A percentile compares a stretch with the other conserved stretches of the same genome.
Conservation (phyloP, 805 yeast species). For the Alloascoidea africana region DNA sequence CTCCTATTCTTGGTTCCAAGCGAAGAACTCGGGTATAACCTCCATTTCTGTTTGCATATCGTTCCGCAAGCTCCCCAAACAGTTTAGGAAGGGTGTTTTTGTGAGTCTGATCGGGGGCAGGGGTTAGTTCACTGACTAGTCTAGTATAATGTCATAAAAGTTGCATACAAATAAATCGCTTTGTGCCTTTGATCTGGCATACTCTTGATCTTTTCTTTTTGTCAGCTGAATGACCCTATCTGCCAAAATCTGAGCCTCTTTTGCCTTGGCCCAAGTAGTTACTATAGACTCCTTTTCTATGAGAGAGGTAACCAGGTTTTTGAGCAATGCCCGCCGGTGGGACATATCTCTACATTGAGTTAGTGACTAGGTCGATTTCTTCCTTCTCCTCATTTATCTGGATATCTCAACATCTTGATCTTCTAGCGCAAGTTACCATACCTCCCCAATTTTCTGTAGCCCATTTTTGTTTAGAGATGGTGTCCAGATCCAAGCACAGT, state of each 20-base stretch:
- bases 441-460: constrained; percentile 14
- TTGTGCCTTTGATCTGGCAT: constrained; percentile 13
- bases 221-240: constrained; percentile 52
- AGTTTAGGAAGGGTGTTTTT: constrained; percentile 45
- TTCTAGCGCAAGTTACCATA: no score
- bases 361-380: background rate
- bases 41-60: constrained; percentile 49
- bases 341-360: constrained; percentile 35
- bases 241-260: constrained; percentile 45
- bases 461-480: no score
- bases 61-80: constrained; percentile 42
- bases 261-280: constrained; percentile 66
- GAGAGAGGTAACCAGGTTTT: constrained; percentile 51
- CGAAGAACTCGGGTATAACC: constrained; percentile 81
- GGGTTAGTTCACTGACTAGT: no score
- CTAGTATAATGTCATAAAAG: no score
- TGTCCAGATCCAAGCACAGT: no score
- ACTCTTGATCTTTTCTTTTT: constrained; percentile 20
- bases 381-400: no score
- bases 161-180: constrained; percentile 1
- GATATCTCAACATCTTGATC: no score
- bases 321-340: constrained; percentile 39
- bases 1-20: constrained; percentile 78
- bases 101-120: no score
- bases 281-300: constrained; percentile 56